These are phyloP conservation scores for Magnaporthiopsis rhizophila DNA, from an alignment of 2,329 filamentous ascomycete genomes.

Conservation along the genomic window DNA sequence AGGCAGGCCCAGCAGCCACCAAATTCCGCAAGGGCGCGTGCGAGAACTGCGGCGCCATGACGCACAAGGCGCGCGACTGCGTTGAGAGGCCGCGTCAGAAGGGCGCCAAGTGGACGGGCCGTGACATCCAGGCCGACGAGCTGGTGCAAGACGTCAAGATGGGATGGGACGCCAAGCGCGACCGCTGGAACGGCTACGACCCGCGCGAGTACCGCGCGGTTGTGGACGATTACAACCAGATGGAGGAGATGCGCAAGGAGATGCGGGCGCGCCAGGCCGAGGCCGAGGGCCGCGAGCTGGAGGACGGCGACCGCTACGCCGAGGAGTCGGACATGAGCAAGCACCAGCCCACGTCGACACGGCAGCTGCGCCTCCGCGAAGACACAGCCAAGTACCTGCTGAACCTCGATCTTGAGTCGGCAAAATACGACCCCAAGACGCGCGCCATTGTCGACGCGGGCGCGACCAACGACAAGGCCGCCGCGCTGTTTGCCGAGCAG, in stretches of 20 bases:
- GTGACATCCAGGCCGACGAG: slow-evolving; percentile 90
- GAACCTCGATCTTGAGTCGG: slow-evolving; percentile 91
- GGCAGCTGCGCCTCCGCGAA: slow-evolving; percentile 85
- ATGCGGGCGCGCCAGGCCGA: slow-evolving; percentile 40
- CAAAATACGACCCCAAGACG: slow-evolving; percentile 96
- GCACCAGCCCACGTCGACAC: slow-evolving; percentile 81
- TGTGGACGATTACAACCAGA: slow-evolving; percentile 80
- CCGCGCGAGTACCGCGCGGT: slow-evolving; percentile 75
- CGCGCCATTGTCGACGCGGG: slow-evolving; percentile 82
- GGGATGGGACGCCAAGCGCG: slow-evolving; percentile 94
- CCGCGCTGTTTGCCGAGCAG: slow-evolving; percentile 81
- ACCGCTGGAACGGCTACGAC: slow-evolving; percentile 98
- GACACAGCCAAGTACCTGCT: slow-evolving; percentile 96
- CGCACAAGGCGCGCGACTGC: slow-evolving; percentile 92
- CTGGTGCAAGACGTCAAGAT: slow-evolving; percentile 75
- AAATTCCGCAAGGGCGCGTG: slow-evolving; percentile 98
- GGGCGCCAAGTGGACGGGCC: slow-evolving; percentile 86
- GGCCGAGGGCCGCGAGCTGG: slow-evolving; percentile 39
- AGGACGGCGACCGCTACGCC: slow-evolving; percentile 69
- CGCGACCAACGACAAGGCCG: slow-evolving; percentile 70
- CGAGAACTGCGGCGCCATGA: slow-evolving; percentile 97
- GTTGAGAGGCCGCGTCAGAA: slow-evolving; percentile 79
- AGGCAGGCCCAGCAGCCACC: slow-evolving; percentile 77
- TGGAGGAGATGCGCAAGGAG: slow-evolving; percentile 65
- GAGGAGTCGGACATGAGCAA: slow-evolving; percentile 96